Evolutionary conservation across 495 filamentous ascomycete species (phyloP).

Genomic region (Tuber umbilicatum): DNA sequence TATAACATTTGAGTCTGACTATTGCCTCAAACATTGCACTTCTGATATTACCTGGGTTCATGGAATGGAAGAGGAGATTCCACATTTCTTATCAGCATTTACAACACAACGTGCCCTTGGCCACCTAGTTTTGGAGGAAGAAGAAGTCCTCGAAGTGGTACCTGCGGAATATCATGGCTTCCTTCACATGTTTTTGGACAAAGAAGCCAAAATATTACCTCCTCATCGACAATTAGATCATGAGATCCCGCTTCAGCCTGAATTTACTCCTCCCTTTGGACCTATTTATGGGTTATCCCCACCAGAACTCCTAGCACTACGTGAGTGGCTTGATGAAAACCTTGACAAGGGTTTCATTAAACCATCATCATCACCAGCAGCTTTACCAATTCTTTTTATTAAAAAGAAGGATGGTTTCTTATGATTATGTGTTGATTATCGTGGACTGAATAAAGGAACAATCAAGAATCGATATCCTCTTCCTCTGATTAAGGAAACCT

Average conservation of each 20-base stretch:
- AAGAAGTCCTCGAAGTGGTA: neutral
- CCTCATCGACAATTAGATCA: slow-evolving; percentile 16
- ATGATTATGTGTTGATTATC: slow-evolving; percentile 17
- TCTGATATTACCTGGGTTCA: neutral
- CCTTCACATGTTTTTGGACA: slow-evolving; percentile 7
- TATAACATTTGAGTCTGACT: too few species aligned
- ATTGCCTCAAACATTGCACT: neutral
- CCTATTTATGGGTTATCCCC: slow-evolving; percentile 8
- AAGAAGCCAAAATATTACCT: neutral
- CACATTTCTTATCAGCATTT: too few species aligned
- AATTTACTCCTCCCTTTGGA: slow-evolving; percentile 11
- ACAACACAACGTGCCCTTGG: too few species aligned
- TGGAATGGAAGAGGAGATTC: too few species aligned
- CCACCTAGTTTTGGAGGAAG: too few species aligned
- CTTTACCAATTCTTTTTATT: slow-evolving; percentile 9
- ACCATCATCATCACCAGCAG: slow-evolving; percentile 4
- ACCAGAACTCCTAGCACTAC: slow-evolving; percentile 7
- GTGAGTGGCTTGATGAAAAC: slow-evolving; percentile 11
- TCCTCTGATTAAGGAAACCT: slow-evolving; percentile 12
- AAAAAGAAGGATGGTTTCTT: slow-evolving; percentile 13
- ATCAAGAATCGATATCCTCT: slow-evolving; percentile 28
- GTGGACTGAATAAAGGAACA: slow-evolving; percentile 33
- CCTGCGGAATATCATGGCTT: slow-evolving; percentile 9
- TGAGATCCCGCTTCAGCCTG: slow-evolving; percentile 10
- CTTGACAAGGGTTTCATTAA: slow-evolving; percentile 10